A percentile compares a stretch with the other conserved stretches of the same genome.
Conservation (phyloP, 805 yeast genomes). For the Wickerhamiella spandovensis region DNA sequence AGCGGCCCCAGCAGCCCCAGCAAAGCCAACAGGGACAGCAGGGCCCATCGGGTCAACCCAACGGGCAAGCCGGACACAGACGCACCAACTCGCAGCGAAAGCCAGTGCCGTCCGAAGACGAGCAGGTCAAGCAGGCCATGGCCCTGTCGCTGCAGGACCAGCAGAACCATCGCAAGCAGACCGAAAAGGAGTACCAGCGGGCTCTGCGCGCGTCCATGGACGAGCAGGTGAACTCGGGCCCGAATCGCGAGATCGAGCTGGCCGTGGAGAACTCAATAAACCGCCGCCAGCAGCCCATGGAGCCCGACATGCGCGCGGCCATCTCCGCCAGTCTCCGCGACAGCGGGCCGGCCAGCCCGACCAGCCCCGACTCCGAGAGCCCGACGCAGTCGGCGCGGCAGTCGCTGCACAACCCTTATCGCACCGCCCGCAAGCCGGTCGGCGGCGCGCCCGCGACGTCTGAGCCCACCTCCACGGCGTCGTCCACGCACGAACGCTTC, state of each 20-base stretch:
- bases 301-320: background rate
- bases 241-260: background rate
- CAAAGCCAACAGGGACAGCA: too few species aligned
- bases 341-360: background rate
- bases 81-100: background rate
- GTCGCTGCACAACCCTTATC: background rate
- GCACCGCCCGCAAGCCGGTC: background rate
- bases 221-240: background rate
- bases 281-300: background rate
- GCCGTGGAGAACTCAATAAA: background rate
- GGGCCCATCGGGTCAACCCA: too few species aligned
- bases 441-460: too few species aligned
- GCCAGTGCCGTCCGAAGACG: background rate
- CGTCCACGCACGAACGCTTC: background rate
- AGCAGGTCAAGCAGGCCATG: background rate
- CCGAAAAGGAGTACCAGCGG: background rate
- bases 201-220: background rate
- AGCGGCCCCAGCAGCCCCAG: background rate
- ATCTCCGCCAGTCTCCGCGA: background rate
- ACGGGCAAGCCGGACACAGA: too few species aligned
- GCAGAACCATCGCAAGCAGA: background rate
- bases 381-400: background rate
- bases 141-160: background rate
- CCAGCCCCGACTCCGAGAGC: background rate
- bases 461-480: too few species aligned